Evolutionary conservation across 1,284 basidiomycete genomes (phyloP).

Genomic region (Malassezia psittaci): DNA sequence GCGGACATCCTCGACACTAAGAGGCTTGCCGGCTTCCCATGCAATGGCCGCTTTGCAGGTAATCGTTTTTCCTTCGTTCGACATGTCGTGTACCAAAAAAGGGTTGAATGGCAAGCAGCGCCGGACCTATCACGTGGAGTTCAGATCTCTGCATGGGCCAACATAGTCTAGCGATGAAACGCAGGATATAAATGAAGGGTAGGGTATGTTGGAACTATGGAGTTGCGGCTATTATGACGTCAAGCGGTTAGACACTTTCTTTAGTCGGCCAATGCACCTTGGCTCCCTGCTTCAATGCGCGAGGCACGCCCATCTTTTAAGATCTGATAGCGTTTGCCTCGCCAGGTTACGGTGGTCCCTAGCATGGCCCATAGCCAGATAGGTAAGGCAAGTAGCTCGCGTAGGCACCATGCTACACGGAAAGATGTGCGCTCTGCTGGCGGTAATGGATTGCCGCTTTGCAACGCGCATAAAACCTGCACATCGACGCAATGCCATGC

Average conservation of each 20-base stretch:
- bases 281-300: not conserved
- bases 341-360: conserved; percentile 22
- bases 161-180: too few relatives aligned
- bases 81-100: conserved; percentile 2
- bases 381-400: conserved; percentile 40
- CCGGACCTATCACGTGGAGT: too few relatives aligned
- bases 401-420: conserved; percentile 28
- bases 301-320: conserved; percentile 12
- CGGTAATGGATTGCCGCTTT: conserved; percentile 13
- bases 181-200: too few relatives aligned
- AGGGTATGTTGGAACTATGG: too few relatives aligned
- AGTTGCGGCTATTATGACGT: too few relatives aligned
- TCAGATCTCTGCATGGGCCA: too few relatives aligned
- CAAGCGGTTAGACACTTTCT: not conserved
- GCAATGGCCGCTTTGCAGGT: conserved; percentile 67
- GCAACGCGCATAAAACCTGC: conserved; percentile 20
- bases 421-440: conserved; percentile 15
- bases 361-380: conserved; percentile 44
- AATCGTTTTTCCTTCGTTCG: conserved; percentile 33
- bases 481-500: conserved; percentile 21
- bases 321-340: conserved; percentile 15
- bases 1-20: conserved; percentile 81
- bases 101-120: too few relatives aligned
- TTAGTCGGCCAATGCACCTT: conserved; percentile 8
- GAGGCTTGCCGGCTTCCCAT: conserved; percentile 82